A percentile compares a stretch with the other conserved stretches of the same genome.
Conservation (phyloP, 164 flowering plant genomes). For the Umbellularia californica region DNA sequence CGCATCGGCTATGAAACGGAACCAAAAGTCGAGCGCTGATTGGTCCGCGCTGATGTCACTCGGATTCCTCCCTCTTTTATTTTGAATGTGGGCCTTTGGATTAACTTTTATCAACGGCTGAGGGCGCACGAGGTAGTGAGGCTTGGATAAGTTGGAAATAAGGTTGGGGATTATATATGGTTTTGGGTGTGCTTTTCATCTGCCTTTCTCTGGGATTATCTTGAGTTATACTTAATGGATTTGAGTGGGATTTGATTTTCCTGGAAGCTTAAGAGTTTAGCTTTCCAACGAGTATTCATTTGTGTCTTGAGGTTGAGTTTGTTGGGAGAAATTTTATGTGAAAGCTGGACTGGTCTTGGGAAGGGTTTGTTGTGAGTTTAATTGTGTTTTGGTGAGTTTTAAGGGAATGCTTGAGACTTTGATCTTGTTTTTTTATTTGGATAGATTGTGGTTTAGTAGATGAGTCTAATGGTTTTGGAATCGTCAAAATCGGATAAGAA, state of each 20-base stretch:
- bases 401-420: constrained; percentile 9
- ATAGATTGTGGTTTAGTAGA: constrained; percentile 19
- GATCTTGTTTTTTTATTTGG: constrained; percentile 1
- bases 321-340: constrained; percentile 23
- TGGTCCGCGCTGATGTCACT: constrained; percentile 22
- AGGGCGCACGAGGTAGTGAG: background rate
- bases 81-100: constrained; percentile 32
- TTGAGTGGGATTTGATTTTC: constrained; percentile 30
- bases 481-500: constrained; percentile 20
- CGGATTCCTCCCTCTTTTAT: constrained; percentile 20
- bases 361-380: constrained; percentile 25
- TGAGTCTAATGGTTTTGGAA: constrained; percentile 27
- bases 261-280: constrained; percentile 32
- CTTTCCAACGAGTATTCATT: constrained; percentile 36
- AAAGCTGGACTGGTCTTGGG: constrained; percentile 28
- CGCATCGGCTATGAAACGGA: constrained; percentile 6
- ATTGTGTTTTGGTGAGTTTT: constrained; percentile 19
- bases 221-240: constrained; percentile 26
- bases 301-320: background rate
- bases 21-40: constrained; percentile 26
- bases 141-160: constrained; percentile 6
- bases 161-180: constrained; percentile 5
- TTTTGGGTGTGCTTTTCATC: constrained; percentile 48
- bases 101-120: constrained; percentile 27
- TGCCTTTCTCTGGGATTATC: constrained; percentile 25